Evolutionary conservation across 2,329 filamentous ascomycete species (phyloP).

Genomic region (Cladorrhinum sp.): DNA sequence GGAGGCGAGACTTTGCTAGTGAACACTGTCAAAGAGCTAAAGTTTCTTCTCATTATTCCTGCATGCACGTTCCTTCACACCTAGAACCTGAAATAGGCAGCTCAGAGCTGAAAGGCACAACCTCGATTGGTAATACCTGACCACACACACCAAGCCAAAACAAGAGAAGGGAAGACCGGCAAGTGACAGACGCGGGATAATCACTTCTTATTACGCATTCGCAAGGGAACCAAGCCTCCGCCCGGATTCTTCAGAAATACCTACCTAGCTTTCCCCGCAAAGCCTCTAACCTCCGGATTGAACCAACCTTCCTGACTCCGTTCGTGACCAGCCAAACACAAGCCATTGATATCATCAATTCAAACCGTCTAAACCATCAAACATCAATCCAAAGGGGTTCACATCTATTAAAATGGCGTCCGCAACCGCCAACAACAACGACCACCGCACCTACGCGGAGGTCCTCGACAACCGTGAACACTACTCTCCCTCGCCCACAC

Average conservation of each 20-base stretch:
- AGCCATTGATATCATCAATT: not conserved
- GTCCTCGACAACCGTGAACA: not conserved
- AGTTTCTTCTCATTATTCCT: not conserved
- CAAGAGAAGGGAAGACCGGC: not conserved
- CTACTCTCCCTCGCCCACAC: not conserved
- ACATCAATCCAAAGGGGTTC: not conserved
- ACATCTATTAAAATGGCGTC: not conserved
- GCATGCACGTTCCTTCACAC: not conserved
- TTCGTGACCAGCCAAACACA: not conserved
- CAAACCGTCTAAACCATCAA: not conserved
- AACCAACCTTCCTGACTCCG: not conserved
- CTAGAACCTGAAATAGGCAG: not conserved
- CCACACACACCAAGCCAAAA: not conserved
- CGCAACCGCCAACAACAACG: not conserved
- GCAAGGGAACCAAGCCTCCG: not conserved
- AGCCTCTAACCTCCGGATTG: not conserved
- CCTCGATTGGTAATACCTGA: not conserved
- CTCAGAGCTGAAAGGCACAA: not conserved
- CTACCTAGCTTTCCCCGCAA: not conserved
- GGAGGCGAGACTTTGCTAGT: not conserved
- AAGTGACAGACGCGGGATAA: not conserved
- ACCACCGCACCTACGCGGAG: not conserved
- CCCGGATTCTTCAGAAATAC: too few species aligned
- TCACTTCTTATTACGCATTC: not conserved
- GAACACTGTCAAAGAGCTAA: not conserved